Evolutionary conservation across 371 early-diverging fungal genomes (phyloP), one percentile per base, ranked within the genome.

Genomic region (Capillidium heterosporum): DNA sequence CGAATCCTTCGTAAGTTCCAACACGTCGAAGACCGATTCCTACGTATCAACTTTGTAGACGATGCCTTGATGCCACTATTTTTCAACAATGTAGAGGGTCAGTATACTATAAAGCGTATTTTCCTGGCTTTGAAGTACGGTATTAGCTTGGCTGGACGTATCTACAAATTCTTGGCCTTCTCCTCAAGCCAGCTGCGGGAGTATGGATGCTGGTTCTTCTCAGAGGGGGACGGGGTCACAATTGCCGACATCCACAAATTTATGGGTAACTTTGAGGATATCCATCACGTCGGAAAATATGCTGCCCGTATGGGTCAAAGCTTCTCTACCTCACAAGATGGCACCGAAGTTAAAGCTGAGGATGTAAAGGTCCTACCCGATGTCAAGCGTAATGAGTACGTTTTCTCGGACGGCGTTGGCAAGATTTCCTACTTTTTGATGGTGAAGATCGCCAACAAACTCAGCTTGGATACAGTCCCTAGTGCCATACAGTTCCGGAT

Each of bases 331-430:
- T 81, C 84, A 0, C 65, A 71, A 0, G 76, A 76, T 13, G 73
- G 76, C 4, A 62, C 61, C 1, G 65, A 63, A 1, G 59, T 78
- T 7, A 43, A 62, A 0, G 48, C 56, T 0, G 32, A 70, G 0
- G 67, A 82, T 5, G 67, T 82, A 1, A 57, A 63, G 31, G 54
- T 58, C n/a, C 77, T 84, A 32, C 59, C 63, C 0, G 87, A 88
- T 54, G 64, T 86, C 27, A 67, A 69, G 41, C 60, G 64, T 4
- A 71, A 78, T 56, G 70, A 70, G 0, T 87, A 69, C 60, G 67
- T 60, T 1, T 93, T 89, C 62, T 80, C 86, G 1, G 94, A 93
- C 62, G 94, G 94, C 5, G 76, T 83, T 5, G 92, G 92, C 13
- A 70, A 67, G 32, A 79, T 93, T 11, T 74, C 81, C 0, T 56